A percentile compares a stretch with the other conserved stretches of the same genome.
Conservation (phyloP, 129 eudicot species). For the Gnaphalium uliginosum region DNA sequence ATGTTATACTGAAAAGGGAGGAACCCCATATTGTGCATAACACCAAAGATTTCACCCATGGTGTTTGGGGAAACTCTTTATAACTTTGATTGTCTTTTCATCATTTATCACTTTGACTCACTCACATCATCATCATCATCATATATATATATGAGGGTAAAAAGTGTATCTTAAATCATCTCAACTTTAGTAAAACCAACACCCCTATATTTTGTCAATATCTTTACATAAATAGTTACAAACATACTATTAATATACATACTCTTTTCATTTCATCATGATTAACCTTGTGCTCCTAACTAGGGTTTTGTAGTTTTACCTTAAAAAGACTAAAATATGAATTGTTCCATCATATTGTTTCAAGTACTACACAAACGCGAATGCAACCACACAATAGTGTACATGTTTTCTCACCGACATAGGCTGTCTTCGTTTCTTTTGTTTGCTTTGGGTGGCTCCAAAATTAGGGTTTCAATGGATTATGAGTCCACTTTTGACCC, state of each 20-base stretch:
- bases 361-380: background rate
- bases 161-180: conserved; percentile 14
- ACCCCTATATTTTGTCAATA: background rate
- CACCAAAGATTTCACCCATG: conserved; percentile 47
- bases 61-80: conserved; percentile 36
- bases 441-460: background rate
- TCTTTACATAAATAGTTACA: background rate
- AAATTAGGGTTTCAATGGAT: conserved; percentile 13
- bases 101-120: conserved; percentile 35
- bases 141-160: conserved; percentile 7
- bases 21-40: conserved; percentile 42
- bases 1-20: conserved; percentile 35
- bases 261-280: background rate
- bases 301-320: background rate
- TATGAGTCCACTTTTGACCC: conserved; percentile 17
- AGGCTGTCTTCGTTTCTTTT: background rate
- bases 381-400: background rate
- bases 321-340: too few relatives aligned
- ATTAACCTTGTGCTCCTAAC: too few relatives aligned
- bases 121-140: too few relatives aligned
- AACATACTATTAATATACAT: background rate
- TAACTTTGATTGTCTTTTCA: conserved; percentile 32
- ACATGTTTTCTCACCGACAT: conserved; percentile 5
- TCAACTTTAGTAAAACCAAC: conserved; percentile 14
- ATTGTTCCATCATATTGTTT: background rate